These are phyloP conservation scores for Trypanosoma cruzi DNA, from an alignment of 208 protist species.

Conservation along the genomic window DNA sequence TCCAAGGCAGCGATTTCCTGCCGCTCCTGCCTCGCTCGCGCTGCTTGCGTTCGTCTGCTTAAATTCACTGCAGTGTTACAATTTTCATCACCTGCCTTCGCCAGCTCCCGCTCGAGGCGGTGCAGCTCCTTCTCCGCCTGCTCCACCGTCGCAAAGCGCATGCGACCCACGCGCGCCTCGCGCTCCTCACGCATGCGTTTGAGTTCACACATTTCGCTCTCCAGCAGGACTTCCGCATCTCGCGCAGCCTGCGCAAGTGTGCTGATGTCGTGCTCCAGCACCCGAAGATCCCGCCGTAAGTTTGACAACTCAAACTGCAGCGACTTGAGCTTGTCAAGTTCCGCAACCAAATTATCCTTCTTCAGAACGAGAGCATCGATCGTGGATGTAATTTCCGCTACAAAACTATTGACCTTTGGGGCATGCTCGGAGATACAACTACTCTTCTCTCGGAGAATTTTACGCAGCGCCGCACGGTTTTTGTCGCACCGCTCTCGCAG, in stretches of 20 bases:
- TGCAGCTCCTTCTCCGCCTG: slow-evolving; percentile 19
- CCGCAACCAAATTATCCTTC: slow-evolving; percentile 1
- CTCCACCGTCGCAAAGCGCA: slow-evolving; percentile 26
- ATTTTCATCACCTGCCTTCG: slow-evolving; percentile 3
- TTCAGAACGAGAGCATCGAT: slow-evolving; percentile 14
- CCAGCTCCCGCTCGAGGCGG: slow-evolving; percentile 1
- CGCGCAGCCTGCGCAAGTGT: slow-evolving; percentile 1
- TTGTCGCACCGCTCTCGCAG: slow-evolving; percentile 26
- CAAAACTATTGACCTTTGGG: slow-evolving; percentile 5
- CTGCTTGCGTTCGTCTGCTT: too few relatives aligned
- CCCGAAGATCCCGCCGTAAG: slow-evolving; percentile 13
- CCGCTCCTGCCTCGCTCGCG: too few relatives aligned
- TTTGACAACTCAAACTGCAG: neutral
- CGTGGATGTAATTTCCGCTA: slow-evolving; percentile 14
- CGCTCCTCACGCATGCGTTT: slow-evolving; percentile 21
- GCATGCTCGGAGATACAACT: slow-evolving; percentile 10
- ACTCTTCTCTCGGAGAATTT: slow-evolving; percentile 14
- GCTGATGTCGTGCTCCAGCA: slow-evolving; percentile 6
- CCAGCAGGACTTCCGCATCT: slow-evolving; percentile 20
- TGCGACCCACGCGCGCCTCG: neutral
- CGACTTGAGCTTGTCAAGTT: slow-evolving; percentile 13
- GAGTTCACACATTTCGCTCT: slow-evolving; percentile 26
- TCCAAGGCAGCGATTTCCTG: slow-evolving; percentile 2
- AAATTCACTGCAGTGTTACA: too few relatives aligned
- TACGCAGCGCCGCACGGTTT: slow-evolving; percentile 24